These are phyloP conservation scores for Neonectria magnoliae DNA, from an alignment of 2,329 filamentous ascomycete genomes.

Conservation along the genomic window DNA sequence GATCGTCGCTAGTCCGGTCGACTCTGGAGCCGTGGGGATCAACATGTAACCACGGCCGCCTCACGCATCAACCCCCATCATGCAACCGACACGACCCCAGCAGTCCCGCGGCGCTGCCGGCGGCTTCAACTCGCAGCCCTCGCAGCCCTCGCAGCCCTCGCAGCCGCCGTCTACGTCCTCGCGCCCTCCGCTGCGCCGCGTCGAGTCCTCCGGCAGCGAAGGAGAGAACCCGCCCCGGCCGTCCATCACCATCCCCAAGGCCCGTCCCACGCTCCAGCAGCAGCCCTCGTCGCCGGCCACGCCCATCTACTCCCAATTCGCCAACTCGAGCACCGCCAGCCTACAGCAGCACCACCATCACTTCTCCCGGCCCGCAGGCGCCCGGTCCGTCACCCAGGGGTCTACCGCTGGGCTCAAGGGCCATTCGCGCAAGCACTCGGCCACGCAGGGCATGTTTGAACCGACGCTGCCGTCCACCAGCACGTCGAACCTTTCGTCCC, in stretches of 20 bases:
- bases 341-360: constrained; percentile 60
- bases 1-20: constrained; percentile 4
- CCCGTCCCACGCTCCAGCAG: constrained; percentile 50
- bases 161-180: constrained; percentile 42
- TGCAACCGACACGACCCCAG: constrained; percentile 60
- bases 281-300: constrained; percentile 50
- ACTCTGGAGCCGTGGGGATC: constrained; percentile 32
- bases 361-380: constrained; percentile 65
- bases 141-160: constrained; percentile 49
- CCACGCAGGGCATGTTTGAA: constrained; percentile 81
- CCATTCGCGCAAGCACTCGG: constrained; percentile 73
- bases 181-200: constrained; percentile 49
- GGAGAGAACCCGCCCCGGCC: constrained; percentile 37
- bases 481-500: constrained; percentile 63
- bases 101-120: constrained; percentile 61
- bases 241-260: constrained; percentile 58
- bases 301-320: constrained; percentile 60
- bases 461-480: constrained; percentile 73
- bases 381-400: constrained; percentile 44
- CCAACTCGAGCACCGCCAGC: constrained; percentile 57
- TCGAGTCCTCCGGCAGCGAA: constrained; percentile 45
- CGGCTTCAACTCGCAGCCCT: constrained; percentile 62
- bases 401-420: constrained; percentile 48
- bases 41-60: constrained; percentile 56
- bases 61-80: constrained; percentile 53